Percentiles rank a stretch among this genome's conserved stretches.
Evolutionary conservation across 208 protist species (phyloP).

Genomic region (Balamuthia mandrillaris): DNA sequence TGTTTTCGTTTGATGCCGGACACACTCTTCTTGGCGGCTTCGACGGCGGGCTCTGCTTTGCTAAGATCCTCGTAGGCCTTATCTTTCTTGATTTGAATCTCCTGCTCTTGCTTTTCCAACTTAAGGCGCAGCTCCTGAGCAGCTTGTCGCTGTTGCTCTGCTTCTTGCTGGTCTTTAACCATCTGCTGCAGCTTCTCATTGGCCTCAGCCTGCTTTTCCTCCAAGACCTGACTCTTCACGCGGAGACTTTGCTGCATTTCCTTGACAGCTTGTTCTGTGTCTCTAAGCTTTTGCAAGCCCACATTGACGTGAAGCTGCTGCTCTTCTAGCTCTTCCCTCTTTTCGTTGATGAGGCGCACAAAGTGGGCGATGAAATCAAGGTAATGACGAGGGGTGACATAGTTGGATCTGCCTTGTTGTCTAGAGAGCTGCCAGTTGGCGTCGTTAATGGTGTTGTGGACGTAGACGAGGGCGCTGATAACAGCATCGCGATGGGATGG

Average conservation of each 20-base stretch:
- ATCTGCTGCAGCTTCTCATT: conserved; percentile 84
- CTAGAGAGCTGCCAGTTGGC: conserved; percentile 75
- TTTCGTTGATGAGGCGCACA: conserved; percentile 86
- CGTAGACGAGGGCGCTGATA: conserved; percentile 81
- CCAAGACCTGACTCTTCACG: conserved; percentile 73
- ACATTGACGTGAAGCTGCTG: conserved; percentile 91
- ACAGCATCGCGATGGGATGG: conserved; percentile 75
- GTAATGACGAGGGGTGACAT: conserved; percentile 97
- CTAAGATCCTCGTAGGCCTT: conserved; percentile 88
- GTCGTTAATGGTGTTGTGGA: conserved; percentile 85
- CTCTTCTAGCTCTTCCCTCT: conserved; percentile 85
- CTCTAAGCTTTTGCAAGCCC: conserved; percentile 89
- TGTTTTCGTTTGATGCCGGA: conserved; percentile 85
- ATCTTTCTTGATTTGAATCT: conserved; percentile 77
- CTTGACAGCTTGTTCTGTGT: conserved; percentile 65
- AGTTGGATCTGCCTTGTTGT: conserved; percentile 49
- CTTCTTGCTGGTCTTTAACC: conserved; percentile 74
- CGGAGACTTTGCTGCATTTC: conserved; percentile 63
- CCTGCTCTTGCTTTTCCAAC: conserved; percentile 65
- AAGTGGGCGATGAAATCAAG: conserved; percentile 95
- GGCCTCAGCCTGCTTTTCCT: conserved; percentile 80
- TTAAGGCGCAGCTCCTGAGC: conserved; percentile 72
- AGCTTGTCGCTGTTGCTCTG: conserved; percentile 78
- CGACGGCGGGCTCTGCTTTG: conserved; percentile 90
- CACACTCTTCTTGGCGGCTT: conserved; percentile 82